Percentiles rank a stretch among this genome's conserved stretches.
phyloP scores from a whole-genome alignment of 176 grass and related monocot species.

The Lolium multiflorum region DNA sequence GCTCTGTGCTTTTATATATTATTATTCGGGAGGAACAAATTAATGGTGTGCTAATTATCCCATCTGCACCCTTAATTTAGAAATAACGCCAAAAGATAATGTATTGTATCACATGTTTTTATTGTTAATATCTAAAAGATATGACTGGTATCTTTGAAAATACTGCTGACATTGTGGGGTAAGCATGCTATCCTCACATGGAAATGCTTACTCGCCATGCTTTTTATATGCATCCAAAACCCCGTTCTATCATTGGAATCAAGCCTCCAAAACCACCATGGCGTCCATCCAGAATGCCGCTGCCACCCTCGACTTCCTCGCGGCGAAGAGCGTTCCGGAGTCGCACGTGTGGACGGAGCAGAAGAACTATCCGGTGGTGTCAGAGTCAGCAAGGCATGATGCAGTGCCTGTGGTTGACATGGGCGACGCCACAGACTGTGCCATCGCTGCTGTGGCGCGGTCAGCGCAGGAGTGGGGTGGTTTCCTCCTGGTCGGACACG shows the following conservation, averaged over 20 bases:
- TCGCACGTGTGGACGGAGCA: background rate
- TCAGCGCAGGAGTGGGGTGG: constrained; percentile 71
- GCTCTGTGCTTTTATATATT: background rate
- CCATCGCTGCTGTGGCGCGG: constrained; percentile 11
- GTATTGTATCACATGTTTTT: too few relatives aligned
- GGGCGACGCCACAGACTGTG: background rate
- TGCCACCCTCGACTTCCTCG: background rate
- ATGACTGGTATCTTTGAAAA: too few relatives aligned
- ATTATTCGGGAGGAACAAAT: too few relatives aligned
- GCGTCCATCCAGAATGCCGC: background rate
- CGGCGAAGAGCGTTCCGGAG: background rate
- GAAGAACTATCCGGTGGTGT: background rate
- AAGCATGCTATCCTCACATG: background rate
- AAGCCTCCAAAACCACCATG: background rate
- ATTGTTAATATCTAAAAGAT: too few relatives aligned
- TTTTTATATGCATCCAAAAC: background rate
- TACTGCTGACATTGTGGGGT: too few relatives aligned
- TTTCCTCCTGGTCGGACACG: constrained; percentile 63
- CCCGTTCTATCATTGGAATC: background rate
- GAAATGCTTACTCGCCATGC: too few relatives aligned
- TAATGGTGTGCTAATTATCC: too few relatives aligned
- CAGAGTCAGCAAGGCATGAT: background rate
- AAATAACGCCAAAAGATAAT: too few relatives aligned
- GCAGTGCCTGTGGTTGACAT: constrained; percentile 65
- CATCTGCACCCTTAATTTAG: too few relatives aligned